Percentiles rank a stretch among this genome's conserved stretches.
Conservation (phyloP, 257 asterid species). For the Plantago major region DNA sequence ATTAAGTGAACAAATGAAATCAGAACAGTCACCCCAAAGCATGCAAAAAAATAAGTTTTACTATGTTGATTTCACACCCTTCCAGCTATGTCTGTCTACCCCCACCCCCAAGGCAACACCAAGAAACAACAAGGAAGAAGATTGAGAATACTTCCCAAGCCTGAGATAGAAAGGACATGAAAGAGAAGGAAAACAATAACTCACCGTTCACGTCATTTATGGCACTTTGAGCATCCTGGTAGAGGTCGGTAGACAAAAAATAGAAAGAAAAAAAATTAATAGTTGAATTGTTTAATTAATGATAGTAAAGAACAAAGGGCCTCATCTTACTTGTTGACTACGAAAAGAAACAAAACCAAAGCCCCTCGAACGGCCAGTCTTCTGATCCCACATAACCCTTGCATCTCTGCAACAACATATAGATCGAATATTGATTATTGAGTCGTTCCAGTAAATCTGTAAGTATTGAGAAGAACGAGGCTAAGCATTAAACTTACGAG, state of each 20-base stretch:
- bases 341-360: constrained; percentile 95
- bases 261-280: constrained; percentile 15
- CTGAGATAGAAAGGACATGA: background rate
- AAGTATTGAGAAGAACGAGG: constrained; percentile 22
- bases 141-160: too few species aligned
- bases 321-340: constrained; percentile 62
- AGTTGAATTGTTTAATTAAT: constrained; percentile 1
- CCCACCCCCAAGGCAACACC: background rate
- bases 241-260: too few species aligned
- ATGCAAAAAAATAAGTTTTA: too few species aligned
- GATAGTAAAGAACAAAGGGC: constrained; percentile 7
- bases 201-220: constrained; percentile 82
- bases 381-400: constrained; percentile 97
- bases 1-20: background rate
- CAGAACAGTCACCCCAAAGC: too few species aligned
- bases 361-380: constrained; percentile 94
- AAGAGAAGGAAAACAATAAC: constrained; percentile 12
- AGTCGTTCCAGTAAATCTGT: background rate
- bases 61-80: too few species aligned
- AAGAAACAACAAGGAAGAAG: background rate
- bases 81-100: too few species aligned
- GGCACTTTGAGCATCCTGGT: constrained; percentile 91
- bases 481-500: constrained; percentile 49
- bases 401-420: constrained; percentile 58
- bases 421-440: too few species aligned